phyloP scores from a whole-genome alignment of 257 asterid genomes.

The Verbena officinalis region DNA sequence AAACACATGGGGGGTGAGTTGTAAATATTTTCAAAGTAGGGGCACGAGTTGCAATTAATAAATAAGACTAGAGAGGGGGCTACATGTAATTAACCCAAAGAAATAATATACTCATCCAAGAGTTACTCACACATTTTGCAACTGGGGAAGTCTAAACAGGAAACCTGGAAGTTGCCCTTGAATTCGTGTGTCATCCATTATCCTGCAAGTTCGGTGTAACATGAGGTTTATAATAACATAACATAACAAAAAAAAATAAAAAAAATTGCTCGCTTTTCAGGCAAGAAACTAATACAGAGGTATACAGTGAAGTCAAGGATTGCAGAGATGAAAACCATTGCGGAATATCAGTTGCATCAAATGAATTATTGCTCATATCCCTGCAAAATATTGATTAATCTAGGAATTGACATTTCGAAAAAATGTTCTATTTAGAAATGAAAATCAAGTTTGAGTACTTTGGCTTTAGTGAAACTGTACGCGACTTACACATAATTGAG shows the following conservation, averaged over 20 bases:
- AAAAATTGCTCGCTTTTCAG: background rate
- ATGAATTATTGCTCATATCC: conserved; percentile 90
- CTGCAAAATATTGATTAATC: conserved; percentile 46
- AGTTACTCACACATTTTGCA: conserved; percentile 71
- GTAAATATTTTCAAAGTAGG: too few species aligned
- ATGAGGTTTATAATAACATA: background rate
- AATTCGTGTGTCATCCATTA: conserved; percentile 68
- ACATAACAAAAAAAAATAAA: background rate
- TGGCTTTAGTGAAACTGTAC: background rate
- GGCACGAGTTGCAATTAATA: too few species aligned
- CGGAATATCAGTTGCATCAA: conserved; percentile 60
- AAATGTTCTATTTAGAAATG: too few species aligned
- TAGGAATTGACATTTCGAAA: background rate
- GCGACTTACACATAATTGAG: conserved; percentile 73
- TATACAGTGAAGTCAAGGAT: conserved; percentile 77
- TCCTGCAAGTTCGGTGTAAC: conserved; percentile 43
- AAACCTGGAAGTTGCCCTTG: conserved; percentile 59
- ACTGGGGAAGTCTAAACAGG: conserved; percentile 57
- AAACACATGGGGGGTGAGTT: too few species aligned
- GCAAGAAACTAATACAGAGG: conserved; percentile 22
- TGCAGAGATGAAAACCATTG: conserved; percentile 57
- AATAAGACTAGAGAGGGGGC: too few species aligned
- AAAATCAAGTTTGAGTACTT: background rate
- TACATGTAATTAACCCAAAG: too few species aligned
- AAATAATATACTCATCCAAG: too few species aligned